Evolutionary conservation across 2,329 filamentous ascomycete genomes (phyloP).

Genomic region (Epichloe coenophiala): DNA sequence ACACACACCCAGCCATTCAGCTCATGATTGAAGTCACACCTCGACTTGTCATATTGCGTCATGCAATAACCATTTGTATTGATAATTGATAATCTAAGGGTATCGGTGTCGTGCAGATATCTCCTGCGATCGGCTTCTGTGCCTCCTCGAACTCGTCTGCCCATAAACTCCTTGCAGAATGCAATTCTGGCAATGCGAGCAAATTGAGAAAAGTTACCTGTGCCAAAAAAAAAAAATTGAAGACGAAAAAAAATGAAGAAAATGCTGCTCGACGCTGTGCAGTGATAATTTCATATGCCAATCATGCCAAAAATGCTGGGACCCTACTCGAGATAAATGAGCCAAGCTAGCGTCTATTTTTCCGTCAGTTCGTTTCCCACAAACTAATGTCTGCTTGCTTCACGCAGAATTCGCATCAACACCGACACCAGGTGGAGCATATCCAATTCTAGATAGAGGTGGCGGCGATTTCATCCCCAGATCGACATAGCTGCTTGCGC

Average conservation of each 20-base stretch:
- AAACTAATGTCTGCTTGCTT: neutral
- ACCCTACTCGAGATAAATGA: neutral
- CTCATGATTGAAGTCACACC: neutral
- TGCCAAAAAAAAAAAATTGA: neutral
- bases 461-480: slow-evolving; percentile 1
- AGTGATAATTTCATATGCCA: neutral
- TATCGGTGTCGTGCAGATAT: neutral
- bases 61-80: neutral
- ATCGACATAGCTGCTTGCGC: slow-evolving; percentile 25
- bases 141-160: neutral
- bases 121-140: neutral
- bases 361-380: neutral
- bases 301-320: neutral
- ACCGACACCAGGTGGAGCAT: neutral
- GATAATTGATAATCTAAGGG: neutral
- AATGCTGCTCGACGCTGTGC: neutral
- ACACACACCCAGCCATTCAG: neutral
- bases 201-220: neutral
- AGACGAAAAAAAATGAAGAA: neutral
- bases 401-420: neutral
- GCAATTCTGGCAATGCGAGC: neutral
- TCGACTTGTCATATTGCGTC: neutral
- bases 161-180: neutral
- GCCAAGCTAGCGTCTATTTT: neutral
- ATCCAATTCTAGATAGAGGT: neutral